Evolutionary conservation across 495 filamentous ascomycete species (phyloP).

Genomic region (Aspergillus bertholletiae): DNA sequence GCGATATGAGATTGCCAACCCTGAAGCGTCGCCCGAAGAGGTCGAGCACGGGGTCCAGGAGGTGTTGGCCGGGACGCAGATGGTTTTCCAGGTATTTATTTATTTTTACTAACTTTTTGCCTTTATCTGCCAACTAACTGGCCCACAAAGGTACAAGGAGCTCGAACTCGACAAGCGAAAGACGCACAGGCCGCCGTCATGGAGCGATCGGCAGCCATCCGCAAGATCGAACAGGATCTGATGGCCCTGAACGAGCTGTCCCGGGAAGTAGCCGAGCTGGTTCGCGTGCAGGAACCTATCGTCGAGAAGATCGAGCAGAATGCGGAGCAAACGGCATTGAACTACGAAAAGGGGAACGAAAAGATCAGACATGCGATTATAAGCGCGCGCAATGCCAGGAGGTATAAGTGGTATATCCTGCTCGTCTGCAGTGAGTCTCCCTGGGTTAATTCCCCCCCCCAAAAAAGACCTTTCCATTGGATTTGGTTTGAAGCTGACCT

Average conservation of each 20-base stretch:
- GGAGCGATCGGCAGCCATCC: constrained; percentile 71
- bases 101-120: background rate
- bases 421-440: constrained; percentile 60
- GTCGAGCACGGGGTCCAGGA: constrained; percentile 63
- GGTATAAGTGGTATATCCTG: constrained; percentile 91
- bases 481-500: background rate
- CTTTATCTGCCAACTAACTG: background rate
- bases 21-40: constrained; percentile 68
- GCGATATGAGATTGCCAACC: constrained; percentile 74
- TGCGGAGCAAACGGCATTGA: constrained; percentile 62
- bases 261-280: constrained; percentile 67
- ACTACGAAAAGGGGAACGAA: constrained; percentile 66
- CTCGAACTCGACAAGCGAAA: constrained; percentile 53
- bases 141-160: constrained; percentile 54
- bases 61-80: constrained; percentile 51
- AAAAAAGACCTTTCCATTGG: background rate
- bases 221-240: constrained; percentile 74
- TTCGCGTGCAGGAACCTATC: constrained; percentile 66
- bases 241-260: constrained; percentile 72
- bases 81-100: constrained; percentile 56
- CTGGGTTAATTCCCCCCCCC: no score
- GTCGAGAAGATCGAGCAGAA: constrained; percentile 68
- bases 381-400: constrained; percentile 62
- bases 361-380: constrained; percentile 63
- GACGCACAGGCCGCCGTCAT: constrained; percentile 63